Evolutionary conservation across 257 asterid genomes (phyloP).

Genomic region (Ocimum tenuiflorum): DNA sequence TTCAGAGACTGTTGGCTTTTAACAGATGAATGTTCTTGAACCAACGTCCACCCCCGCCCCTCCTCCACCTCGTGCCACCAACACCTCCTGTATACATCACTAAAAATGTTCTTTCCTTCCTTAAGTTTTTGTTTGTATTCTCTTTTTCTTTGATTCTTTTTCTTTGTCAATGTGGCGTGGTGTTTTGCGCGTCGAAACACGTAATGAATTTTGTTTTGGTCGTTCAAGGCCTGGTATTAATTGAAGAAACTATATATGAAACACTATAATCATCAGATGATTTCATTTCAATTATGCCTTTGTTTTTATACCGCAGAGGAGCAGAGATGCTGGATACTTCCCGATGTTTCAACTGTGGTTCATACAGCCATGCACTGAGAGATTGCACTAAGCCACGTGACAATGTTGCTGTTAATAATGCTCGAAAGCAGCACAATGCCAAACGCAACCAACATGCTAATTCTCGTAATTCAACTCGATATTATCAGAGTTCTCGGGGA

Average conservation of each 20-base stretch:
- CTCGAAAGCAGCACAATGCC: slow-evolving; percentile 70
- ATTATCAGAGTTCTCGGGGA: slow-evolving; percentile 67
- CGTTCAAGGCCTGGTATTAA: not conserved
- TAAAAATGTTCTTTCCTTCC: not conserved
- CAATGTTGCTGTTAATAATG: slow-evolving; percentile 67
- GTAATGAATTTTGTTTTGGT: too few relatives aligned
- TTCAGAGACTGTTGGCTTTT: slow-evolving; percentile 6
- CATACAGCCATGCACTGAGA: slow-evolving; percentile 77
- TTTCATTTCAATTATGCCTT: slow-evolving; percentile 19
- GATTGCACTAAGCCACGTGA: slow-evolving; percentile 95
- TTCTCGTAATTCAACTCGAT: slow-evolving; percentile 72
- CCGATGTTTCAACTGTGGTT: slow-evolving; percentile 94
- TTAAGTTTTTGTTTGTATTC: not conserved
- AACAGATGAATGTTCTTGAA: not conserved
- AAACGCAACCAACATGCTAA: slow-evolving; percentile 48
- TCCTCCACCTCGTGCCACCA: too few relatives aligned
- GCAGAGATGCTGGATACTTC: slow-evolving; percentile 45
- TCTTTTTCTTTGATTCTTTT: not conserved
- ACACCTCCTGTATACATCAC: too few relatives aligned
- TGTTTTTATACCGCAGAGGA: slow-evolving; percentile 41
- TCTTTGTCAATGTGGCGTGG: too few relatives aligned
- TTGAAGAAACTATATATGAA: not conserved
- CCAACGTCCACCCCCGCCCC: not conserved
- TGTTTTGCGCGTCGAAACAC: not conserved
- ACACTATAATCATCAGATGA: not conserved